Evolutionary conservation across 1,139 yeast genomes (phyloP), one percentile per base, ranked within the genome.

Genomic region (Saccharomyces hybrid): DNA sequence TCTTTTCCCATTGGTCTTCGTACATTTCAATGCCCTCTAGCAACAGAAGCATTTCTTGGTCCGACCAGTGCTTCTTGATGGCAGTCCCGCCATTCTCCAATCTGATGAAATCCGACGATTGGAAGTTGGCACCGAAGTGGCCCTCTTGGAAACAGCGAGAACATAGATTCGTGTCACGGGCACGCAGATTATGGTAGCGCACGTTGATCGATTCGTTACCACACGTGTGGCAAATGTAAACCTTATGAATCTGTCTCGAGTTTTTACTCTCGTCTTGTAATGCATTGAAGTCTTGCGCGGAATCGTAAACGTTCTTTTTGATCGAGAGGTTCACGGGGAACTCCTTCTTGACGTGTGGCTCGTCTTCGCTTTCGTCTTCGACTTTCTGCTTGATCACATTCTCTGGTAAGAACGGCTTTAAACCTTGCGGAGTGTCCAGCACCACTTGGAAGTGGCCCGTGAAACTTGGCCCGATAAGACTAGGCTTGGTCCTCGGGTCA

Each of bases 11-110:
- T 65, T 87, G 84, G 64, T 88, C 91, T 52, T 83, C 87, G 67
- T 73, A 83, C 86, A 86, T 82, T 73, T 93, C 99, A 57, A 93
- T 79, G 46, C 90, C 99, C 75, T 93, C 99, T 56, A 93, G 78
- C 55, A 93, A 77, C 60, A 91, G 75, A 59, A 95, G 76, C 4
- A 84, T 72, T 71, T 93, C 99, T 71, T 90, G 96, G 68, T 90
- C 96, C 3, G 86, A 75, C 99, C 99, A 93, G 47, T 78, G 75
- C 50, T 75, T 68, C 46, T 70, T 68, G 16, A 59, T 56, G 1
- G 58, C 57, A 14, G 55, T 60, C 16, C 56, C 53, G 51, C 76
- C 74, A 58, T 80, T 76, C 51, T 83, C 84, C 61, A 93, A 75
- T 72, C 85, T 83, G 56, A 95, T 79, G 65, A 86, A 95, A 73